phyloP scores from a whole-genome alignment of 2,329 filamentous ascomycete species.

The Hypoxylon sp. region DNA sequence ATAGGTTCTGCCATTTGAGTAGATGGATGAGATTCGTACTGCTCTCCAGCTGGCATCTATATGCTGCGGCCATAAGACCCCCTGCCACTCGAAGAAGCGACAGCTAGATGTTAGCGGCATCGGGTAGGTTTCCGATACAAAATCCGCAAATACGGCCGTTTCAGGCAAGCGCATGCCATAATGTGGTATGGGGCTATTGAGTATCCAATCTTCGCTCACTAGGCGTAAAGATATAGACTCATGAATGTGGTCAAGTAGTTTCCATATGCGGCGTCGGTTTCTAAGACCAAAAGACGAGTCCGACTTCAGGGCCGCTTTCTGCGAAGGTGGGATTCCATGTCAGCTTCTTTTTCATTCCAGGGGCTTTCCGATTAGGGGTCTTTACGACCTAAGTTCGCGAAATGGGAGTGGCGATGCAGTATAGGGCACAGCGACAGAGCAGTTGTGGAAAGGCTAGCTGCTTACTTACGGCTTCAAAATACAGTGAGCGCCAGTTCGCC shows the following conservation, averaged over 20 bases:
- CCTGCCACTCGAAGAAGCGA: slow-evolving; percentile 31
- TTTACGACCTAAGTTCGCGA: too few species aligned
- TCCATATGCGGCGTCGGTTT: slow-evolving; percentile 35
- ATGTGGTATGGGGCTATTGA: not conserved
- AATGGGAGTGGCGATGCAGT: too few species aligned
- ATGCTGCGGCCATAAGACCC: slow-evolving; percentile 9
- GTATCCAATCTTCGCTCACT: slow-evolving; percentile 22
- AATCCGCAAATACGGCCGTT: not conserved
- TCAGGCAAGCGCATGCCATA: not conserved
- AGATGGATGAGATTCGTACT: slow-evolving; percentile 28
- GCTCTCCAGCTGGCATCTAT: not conserved
- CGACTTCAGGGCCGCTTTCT: slow-evolving; percentile 25
- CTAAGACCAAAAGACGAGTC: slow-evolving; percentile 28
- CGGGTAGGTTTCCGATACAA: not conserved
- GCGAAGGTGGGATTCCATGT: not conserved
- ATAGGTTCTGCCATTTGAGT: slow-evolving; percentile 18
- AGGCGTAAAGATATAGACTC: slow-evolving; percentile 28
- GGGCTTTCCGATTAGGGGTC: too few species aligned
- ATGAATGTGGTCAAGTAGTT: slow-evolving; percentile 21
- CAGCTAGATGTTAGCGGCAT: slow-evolving; percentile 18
- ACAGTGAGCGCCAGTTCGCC: slow-evolving; percentile 34
- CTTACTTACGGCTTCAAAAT: slow-evolving; percentile 25
- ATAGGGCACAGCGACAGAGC: not conserved
- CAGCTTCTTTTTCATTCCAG: not conserved
- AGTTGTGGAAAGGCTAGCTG: not conserved